phyloP scores from a whole-genome alignment of 176 grass and related monocot species.

The Zoysia japonica region DNA sequence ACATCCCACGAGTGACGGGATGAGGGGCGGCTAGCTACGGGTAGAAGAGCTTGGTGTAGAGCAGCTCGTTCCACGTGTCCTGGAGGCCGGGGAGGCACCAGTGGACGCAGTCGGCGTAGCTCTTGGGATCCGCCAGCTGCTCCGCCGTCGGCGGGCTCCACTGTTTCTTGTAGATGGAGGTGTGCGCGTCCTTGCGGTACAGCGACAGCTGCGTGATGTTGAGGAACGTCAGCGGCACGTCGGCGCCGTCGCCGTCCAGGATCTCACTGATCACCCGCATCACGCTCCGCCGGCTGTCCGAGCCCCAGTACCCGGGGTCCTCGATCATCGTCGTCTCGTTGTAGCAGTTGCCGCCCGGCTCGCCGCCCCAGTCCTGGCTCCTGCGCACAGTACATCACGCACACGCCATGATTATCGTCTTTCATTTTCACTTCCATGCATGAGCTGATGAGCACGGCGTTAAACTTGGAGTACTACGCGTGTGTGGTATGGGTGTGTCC shows the following conservation, averaged over 20 bases:
- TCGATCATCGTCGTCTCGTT: slow-evolving; percentile 75
- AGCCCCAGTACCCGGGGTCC: slow-evolving; percentile 72
- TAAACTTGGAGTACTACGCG: too few relatives aligned
- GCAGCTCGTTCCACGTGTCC: slow-evolving; percentile 79
- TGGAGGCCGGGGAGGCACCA: slow-evolving; percentile 71
- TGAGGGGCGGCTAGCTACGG: slow-evolving; percentile 13
- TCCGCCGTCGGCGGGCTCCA: slow-evolving; percentile 50
- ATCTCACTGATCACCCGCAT: slow-evolving; percentile 64
- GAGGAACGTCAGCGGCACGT: slow-evolving; percentile 58
- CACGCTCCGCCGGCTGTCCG: slow-evolving; percentile 61
- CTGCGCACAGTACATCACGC: slow-evolving; percentile 3
- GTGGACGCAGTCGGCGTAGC: slow-evolving; percentile 74
- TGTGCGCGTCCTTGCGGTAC: slow-evolving; percentile 72
- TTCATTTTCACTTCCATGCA: not conserved
- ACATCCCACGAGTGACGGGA: not conserved
- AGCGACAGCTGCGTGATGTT: slow-evolving; percentile 74
- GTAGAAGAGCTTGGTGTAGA: slow-evolving; percentile 75
- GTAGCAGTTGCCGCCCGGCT: slow-evolving; percentile 70
- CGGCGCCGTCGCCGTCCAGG: slow-evolving; percentile 49
- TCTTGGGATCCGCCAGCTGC: slow-evolving; percentile 56
- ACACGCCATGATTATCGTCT: not conserved
- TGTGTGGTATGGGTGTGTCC: too few relatives aligned
- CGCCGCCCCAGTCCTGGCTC: slow-evolving; percentile 80
- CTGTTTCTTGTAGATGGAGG: slow-evolving; percentile 77
- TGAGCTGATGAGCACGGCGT: not conserved